Evolutionary conservation across 1,139 yeast species (phyloP), one percentile per base, ranked within the genome.

Genomic region (Diutina catenulata): DNA sequence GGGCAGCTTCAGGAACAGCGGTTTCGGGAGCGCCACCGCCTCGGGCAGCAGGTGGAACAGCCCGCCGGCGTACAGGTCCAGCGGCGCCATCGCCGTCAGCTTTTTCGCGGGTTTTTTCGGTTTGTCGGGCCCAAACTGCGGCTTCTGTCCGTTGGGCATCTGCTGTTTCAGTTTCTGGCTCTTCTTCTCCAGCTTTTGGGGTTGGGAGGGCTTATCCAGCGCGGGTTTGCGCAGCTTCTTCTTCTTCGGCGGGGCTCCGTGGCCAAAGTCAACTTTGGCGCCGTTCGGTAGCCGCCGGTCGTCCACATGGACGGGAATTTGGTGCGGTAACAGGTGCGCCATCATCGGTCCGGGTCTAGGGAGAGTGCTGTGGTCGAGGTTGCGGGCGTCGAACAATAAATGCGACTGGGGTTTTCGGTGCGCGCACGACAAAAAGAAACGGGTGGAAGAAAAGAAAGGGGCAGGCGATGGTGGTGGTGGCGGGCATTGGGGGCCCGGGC

Each of bases 1-100:
- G 23, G 56, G 52, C 10, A 31, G 19, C 37, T 19, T 50, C 43
- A 56, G 60, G 49, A 73, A 73, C 3, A 74, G 62, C 6, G 79
- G 79, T 46, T 71, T 73, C 23, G 78, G 78, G 43, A 73, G 61
- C 28, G 70, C 68, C 44, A 71, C 56, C 3, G 78, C 77, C 32
- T 72, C 73, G 1, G 79, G 79, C 15, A 76, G 70, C 18, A 74
- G 67, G 51, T 69, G 74, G 49, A 73, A 73, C 29, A 77, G 68
- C 31, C 77, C 68, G 14, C 79, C 79, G 39, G 79, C 79, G 52
- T 71, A 73, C 25, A 61, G 61, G 27, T 61, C 64, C 47, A 54
- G 65, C 8, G 37, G 7, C 13, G 24, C 37, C 14, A 31, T 33
- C 23, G 32, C 38, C 15, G 37, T 24, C 37, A 24, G 3, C 35